Evolutionary conservation across 1,139 yeast species (phyloP), one percentile per base, ranked within the genome.

Genomic region (Geotrichum aggregatum): DNA sequence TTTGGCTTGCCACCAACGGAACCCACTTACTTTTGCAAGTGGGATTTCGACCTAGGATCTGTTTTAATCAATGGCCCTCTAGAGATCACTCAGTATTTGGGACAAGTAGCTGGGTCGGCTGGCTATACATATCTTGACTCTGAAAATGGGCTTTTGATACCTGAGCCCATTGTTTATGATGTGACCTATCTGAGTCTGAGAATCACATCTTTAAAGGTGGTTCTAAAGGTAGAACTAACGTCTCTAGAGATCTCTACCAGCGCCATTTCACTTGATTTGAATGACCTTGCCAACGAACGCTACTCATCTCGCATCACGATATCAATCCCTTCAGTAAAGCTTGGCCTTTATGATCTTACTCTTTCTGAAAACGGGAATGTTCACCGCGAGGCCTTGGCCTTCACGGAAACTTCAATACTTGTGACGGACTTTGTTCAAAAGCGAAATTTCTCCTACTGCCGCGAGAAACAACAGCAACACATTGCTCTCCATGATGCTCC

Each of bases 1-100:
- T 88, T 89, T 73, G 98, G 98, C 0, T 67, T 88, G 1, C 96
- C 96, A 0, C 97, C 97, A 0, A 74, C 76, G 1, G 95, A 87
- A 64, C 87, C 92, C 1, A 87, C 97, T 0, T 92, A 87, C 64
- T 82, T 79, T 59, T 89, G 96, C 64, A 84, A 87, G 58, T 92
- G 98, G 98, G 91, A 86, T 58, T 79, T 91, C 59, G 80, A 79
- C 30, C 67, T 85, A 1, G 95, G 89, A 8, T 73, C 72, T 3
- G 70, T 89, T 14, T 56, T 63, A 1, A 70, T 87, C 14, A 76
- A 81, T 55, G 78, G 88, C 1, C 71, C 76, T 2, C 72, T 83
- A 0, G 63, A 63, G 1, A 76, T 83, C 44, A 48, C 83, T 1
- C 73, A 71, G 31, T 76, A 78, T 0, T 63, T 87, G 4, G 62